Base-by-base conservation (phyloP, 495 filamentous ascomycete species). In the Penicillium daleae region DNA sequence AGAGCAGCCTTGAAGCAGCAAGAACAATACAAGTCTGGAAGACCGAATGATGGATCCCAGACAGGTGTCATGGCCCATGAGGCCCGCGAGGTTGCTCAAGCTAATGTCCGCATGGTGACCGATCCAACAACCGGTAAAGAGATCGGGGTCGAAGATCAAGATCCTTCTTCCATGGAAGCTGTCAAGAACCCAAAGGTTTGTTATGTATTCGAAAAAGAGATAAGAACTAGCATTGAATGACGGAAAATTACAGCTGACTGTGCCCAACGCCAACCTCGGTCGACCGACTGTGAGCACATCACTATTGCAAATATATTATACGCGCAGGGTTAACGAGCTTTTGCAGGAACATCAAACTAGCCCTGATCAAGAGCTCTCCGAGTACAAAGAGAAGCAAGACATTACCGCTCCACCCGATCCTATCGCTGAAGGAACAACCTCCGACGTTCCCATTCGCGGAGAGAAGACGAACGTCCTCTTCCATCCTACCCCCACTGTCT, bases 401-500 rank as follows among this genome's bases (percentile, higher is more conserved):
- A 78, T 95, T 58, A 97, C 94, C 4, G 90, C 94, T 2, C 94
- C 94, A 6, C 94, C 93, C 1, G 93, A 96, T 66, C 93, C 94
- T 6, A 76, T 97, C 26, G 88, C 85, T 10, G 79, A 87, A 57
- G 89, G 91, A 13, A 85, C 88, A 32, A 97, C 94, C 2, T 91
- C 90, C 9, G 94, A 98, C 74, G 92, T 98, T 7, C 94, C 94
- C 17, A 96, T 98, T 66, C 92, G 91, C 72, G 93, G 93, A 58
- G 94, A 97, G 69, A 96, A 92, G 82, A 98, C 94, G 1, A 97
- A 97, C 65, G 87, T 98, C 33, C 86, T 98, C 29, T 97, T 97
- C 76, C 92, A 97, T 70, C 93, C 95, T 0, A 98, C 94, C 0
- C 94, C 94, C 0, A 88, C 90, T 1, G 81, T 97, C 56, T 89